Percentiles rank a stretch among this genome's conserved stretches.
Evolutionary conservation across 2,329 filamentous ascomycete genomes (phyloP).

Genomic region (Pestalotiopsis sp.): DNA sequence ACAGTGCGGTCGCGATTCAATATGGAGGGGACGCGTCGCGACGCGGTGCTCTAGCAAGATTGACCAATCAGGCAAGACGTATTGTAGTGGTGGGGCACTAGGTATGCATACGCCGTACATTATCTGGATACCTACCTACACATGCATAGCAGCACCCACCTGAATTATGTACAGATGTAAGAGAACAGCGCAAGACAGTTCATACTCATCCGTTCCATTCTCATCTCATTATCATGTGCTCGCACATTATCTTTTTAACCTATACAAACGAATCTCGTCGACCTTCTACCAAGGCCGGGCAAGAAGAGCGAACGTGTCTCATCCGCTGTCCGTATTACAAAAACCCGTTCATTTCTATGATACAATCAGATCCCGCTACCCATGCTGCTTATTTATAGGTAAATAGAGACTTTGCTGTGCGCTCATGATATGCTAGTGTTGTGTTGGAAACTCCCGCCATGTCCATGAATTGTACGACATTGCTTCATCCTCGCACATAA

Average conservation of each 20-base stretch:
- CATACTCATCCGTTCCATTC: too few species aligned
- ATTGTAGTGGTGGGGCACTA: not conserved
- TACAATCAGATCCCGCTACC: not conserved
- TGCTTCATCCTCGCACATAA: not conserved
- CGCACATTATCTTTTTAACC: not conserved
- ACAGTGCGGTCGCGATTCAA: too few species aligned
- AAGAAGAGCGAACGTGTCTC: not conserved
- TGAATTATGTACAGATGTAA: too few species aligned
- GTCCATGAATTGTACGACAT: not conserved
- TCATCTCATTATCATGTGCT: not conserved
- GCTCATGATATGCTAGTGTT: not conserved
- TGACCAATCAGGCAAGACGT: not conserved
- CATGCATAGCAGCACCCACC: too few species aligned
- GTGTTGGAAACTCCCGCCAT: not conserved
- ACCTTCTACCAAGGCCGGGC: not conserved
- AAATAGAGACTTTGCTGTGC: not conserved
- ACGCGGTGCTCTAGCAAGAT: not conserved
- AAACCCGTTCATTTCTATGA: not conserved
- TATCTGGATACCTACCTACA: too few species aligned
- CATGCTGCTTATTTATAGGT: not conserved
- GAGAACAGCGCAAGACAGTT: too few species aligned
- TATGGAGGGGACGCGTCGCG: constrained; percentile 1
- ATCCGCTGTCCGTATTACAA: not conserved
- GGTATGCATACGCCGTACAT: too few species aligned
- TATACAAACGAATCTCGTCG: not conserved